phyloP scores from a whole-genome alignment of 257 asterid species.

The Solanum bukasovii region DNA sequence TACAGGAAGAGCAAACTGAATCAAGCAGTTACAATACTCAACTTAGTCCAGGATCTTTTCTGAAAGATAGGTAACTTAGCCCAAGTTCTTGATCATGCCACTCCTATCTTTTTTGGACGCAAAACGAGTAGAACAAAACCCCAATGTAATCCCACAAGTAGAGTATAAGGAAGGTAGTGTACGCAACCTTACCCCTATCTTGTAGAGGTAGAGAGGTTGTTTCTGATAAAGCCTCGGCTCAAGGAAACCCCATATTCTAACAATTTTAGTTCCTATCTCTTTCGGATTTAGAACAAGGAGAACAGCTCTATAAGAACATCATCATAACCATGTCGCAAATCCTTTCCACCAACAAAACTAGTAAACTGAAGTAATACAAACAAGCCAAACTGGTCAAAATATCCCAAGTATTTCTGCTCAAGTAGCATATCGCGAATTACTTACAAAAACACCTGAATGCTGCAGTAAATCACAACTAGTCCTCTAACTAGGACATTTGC shows the following conservation, averaged over 20 bases:
- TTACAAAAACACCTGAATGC: background rate
- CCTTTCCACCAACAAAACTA: no score
- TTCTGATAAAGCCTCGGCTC: background rate
- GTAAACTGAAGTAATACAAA: background rate
- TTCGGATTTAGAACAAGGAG: background rate
- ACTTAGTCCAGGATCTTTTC: background rate
- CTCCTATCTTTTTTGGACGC: background rate
- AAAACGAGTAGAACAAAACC: no score
- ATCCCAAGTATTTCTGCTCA: background rate
- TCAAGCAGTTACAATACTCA: background rate
- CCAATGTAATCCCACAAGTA: background rate
- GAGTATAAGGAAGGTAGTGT: background rate
- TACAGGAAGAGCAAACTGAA: background rate
- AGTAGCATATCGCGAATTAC: background rate
- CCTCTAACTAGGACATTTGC: background rate
- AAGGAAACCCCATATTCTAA: background rate
- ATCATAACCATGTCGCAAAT: background rate
- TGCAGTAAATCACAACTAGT: background rate
- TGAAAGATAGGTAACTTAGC: background rate
- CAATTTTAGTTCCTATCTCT: background rate
- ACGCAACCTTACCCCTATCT: background rate
- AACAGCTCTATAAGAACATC: background rate
- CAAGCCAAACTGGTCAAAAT: background rate
- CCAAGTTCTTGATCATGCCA: background rate
- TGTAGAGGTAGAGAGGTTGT: background rate